Evolutionary conservation across 345 rosid species (phyloP), one percentile per base, ranked within the genome.

Genomic region (Bruguiera sexangula): DNA sequence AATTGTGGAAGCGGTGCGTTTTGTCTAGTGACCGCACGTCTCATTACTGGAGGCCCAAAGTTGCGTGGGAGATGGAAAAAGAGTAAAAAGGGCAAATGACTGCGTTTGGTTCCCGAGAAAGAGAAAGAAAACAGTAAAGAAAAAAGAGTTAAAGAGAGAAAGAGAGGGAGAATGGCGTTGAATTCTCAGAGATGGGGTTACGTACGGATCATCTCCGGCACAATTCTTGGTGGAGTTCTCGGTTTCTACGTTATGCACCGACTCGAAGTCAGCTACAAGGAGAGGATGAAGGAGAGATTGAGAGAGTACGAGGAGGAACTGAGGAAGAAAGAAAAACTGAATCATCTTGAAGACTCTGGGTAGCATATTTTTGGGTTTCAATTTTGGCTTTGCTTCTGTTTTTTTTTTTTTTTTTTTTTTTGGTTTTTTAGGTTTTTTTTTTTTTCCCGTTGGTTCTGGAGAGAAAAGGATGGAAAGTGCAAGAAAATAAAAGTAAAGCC

Each of bases 161-260:
- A 46, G 32, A 58, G 53, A 61, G 19, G 58, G 43, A 73, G 53
- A 74, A 84, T 86, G 90, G 85, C 75, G 69, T 67, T 82, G 74
- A 78, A 55, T 63, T 85, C 98, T 36, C 54, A 19, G 79, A 73
- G 69, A 54, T 93, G 96, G 97, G 96, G 83, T 19, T 89, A 89
- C 67, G 63, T 85, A 8, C 85, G 92, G 77, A 84, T 93, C 83
- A 90, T 90, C 51, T 65, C 83, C 11, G 98, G 97, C 71, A 90
- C 97, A 21, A 84, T 93, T 68, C 69, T 76, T 4, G 97, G 98
- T 0, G 98, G 97, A 10, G 65, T 82, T 68, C 82, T 90, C 5
- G 98, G 97, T 58, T 89, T 92, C 82, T 90, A 93, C 75, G 95
- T 93, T 32, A 88, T 93, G 93, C 93, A 90, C 69, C 88, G 96